A percentile compares a stretch with the other conserved stretches of the same genome.
Evolutionary conservation across 345 rosid species (phyloP).

Genomic region (Salix udensis): DNA sequence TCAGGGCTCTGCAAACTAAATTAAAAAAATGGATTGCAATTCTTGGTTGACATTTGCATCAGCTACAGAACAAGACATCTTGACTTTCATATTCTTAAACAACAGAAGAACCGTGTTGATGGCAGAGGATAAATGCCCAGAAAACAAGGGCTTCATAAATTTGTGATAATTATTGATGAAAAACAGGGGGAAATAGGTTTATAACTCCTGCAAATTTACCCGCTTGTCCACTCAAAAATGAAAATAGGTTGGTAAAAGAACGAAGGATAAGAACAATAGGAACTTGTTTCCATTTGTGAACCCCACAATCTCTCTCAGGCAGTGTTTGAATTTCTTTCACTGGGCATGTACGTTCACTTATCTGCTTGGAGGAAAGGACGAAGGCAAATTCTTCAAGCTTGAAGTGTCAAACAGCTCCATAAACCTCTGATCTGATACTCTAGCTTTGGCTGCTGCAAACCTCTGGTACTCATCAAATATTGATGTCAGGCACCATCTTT

Average conservation of each 20-base stretch:
- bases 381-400: constrained; percentile 42
- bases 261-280: background rate
- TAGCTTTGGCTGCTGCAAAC: constrained; percentile 61
- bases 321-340: background rate
- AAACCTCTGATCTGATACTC: constrained; percentile 70
- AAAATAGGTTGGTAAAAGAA: background rate
- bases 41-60: background rate
- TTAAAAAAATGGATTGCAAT: background rate
- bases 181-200: no score
- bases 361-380: constrained; percentile 44
- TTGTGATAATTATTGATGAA: no score
- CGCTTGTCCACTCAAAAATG: no score
- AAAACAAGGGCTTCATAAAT: no score
- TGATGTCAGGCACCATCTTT: constrained; percentile 71
- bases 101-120: no score
- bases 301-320: background rate
- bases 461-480: constrained; percentile 77
- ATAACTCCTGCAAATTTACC: no score
- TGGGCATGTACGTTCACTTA: background rate
- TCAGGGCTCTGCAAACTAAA: background rate
- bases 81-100: no score
- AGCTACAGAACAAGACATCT: background rate
- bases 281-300: no score
- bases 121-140: no score
- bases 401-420: constrained; percentile 61